These are phyloP conservation scores for Marasmius sp. DNA, from an alignment of 1,284 basidiomycete species.

Conservation along the genomic window DNA sequence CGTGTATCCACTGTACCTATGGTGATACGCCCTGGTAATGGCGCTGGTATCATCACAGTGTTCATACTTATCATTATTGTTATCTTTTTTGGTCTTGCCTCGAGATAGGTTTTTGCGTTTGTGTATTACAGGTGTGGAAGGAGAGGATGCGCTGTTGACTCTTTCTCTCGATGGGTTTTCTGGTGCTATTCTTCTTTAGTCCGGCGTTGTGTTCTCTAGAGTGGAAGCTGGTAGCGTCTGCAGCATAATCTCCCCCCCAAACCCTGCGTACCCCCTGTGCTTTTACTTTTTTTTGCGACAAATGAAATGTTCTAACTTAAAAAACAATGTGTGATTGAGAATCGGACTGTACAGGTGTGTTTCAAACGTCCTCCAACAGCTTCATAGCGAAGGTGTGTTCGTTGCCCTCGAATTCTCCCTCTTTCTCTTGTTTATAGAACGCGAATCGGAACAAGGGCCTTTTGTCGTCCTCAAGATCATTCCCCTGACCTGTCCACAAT, in stretches of 20 bases:
- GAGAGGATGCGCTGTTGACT: too few species aligned
- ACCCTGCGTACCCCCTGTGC: neutral
- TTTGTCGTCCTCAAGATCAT: slow-evolving; percentile 3
- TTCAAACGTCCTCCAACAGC: neutral
- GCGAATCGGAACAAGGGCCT: neutral
- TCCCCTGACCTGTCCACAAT: neutral
- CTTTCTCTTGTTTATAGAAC: neutral
- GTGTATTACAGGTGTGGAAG: neutral
- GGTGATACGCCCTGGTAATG: slow-evolving; percentile 2
- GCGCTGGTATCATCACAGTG: slow-evolving; percentile 2
- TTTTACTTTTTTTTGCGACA: neutral
- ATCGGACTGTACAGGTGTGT: neutral
- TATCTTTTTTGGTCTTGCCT: neutral
- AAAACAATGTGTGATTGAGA: too few species aligned
- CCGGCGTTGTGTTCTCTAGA: neutral
- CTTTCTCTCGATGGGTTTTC: neutral
- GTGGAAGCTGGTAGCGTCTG: slow-evolving; percentile 2
- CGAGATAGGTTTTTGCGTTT: neutral
- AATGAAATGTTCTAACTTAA: neutral
- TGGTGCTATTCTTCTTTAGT: neutral
- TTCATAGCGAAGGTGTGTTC: neutral
- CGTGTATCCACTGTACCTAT: slow-evolving; percentile 1
- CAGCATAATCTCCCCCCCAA: neutral
- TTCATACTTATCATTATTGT: neutral
- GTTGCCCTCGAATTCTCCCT: neutral